Percentiles rank a stretch among this genome's conserved stretches.
Conservation (phyloP, 2,329 filamentous ascomycete genomes). For the Colletotrichum sp. region DNA sequence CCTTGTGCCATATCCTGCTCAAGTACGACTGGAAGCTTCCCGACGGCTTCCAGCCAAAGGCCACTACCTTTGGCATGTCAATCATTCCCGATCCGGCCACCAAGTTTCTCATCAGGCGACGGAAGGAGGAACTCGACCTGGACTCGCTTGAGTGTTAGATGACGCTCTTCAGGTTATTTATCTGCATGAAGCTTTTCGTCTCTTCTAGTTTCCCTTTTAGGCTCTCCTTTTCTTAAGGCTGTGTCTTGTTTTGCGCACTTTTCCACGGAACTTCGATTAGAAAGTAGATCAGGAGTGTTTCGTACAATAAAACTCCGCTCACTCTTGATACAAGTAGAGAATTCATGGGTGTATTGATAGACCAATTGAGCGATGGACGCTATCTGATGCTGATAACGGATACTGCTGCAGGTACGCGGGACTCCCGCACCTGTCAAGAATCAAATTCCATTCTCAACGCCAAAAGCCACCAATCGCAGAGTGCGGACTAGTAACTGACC, state of each 20-base stretch:
- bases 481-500: not conserved
- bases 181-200: not conserved
- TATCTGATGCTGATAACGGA: not conserved
- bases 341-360: not conserved
- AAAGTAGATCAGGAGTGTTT: not conserved
- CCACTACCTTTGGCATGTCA: not conserved
- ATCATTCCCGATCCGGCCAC: not conserved
- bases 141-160: not conserved
- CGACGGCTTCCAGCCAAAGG: not conserved
- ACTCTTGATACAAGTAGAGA: not conserved
- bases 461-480: not conserved
- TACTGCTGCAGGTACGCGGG: not conserved
- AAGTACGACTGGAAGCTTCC: constrained; percentile 32
- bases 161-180: not conserved
- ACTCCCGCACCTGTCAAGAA: not conserved
- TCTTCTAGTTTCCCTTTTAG: not conserved
- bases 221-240: not conserved
- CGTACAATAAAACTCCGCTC: not conserved
- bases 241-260: not conserved
- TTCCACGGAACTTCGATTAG: not conserved
- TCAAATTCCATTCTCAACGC: not conserved
- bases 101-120: not conserved
- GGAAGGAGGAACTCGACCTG: constrained; percentile 2
- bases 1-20: constrained; percentile 31
- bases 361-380: not conserved